Evolutionary conservation across 2,329 filamentous ascomycete species (phyloP).

Genomic region (Trichoderma polysporum): DNA sequence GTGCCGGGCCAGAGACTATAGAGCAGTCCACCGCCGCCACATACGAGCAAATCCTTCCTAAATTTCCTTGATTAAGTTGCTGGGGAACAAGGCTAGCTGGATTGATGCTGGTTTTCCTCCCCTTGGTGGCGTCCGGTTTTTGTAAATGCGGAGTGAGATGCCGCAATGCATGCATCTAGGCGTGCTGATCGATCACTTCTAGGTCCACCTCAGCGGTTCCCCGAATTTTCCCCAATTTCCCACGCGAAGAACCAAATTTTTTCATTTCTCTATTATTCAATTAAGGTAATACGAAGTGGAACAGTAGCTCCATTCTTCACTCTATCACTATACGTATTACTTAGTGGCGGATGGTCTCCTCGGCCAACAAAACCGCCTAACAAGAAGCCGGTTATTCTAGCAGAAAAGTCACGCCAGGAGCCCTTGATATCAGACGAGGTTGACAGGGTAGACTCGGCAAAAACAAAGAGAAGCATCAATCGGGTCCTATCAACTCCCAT

Average conservation of each 20-base stretch:
- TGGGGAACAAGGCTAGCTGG: neutral
- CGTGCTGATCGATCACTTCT: neutral
- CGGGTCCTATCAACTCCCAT: neutral
- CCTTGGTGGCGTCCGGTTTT: neutral
- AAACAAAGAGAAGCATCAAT: neutral
- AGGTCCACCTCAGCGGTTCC: neutral
- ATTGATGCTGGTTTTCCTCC: neutral
- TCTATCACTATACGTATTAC: neutral
- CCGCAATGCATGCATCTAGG: neutral
- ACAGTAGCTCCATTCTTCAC: neutral
- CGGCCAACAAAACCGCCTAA: neutral
- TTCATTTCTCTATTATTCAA: neutral
- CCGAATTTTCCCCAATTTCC: neutral
- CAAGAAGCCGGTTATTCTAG: neutral
- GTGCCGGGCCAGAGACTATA: neutral
- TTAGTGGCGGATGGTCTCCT: neutral
- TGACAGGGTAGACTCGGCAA: neutral
- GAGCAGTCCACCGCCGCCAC: neutral
- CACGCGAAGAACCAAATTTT: constrained; percentile 5
- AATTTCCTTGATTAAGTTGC: neutral
- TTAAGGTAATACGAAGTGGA: neutral
- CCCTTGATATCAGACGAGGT: neutral
- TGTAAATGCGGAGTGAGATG: neutral
- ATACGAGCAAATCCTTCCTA: neutral
- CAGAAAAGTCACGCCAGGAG: constrained; percentile 6